Conservation (phyloP, 352 stramenopile genomes). For the Pythium monospermum region DNA sequence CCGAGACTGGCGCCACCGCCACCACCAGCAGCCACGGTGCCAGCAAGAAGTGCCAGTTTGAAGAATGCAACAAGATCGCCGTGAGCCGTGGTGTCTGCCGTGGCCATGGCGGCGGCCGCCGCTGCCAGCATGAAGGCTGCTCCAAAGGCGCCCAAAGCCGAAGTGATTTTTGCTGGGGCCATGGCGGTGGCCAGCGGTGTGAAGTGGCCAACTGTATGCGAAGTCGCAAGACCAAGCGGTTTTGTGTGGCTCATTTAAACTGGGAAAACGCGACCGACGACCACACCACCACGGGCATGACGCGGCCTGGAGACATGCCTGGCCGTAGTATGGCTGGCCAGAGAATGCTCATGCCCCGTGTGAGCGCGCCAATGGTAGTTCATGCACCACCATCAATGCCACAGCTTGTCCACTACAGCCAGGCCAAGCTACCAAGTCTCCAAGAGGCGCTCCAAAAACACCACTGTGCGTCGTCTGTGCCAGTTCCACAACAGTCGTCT, state of each 20-base stretch:
- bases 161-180: constrained; percentile 57
- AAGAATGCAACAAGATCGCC: constrained; percentile 50
- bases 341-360: neutral
- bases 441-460: constrained; percentile 4
- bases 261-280: too few relatives aligned
- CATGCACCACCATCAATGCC: too few relatives aligned
- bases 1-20: neutral
- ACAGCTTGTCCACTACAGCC: neutral
- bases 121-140: constrained; percentile 45
- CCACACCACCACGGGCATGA: too few relatives aligned
- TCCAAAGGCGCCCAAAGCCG: constrained; percentile 50
- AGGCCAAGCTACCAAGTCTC: neutral
- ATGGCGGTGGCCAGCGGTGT: constrained; percentile 61
- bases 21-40: constrained; percentile 16
- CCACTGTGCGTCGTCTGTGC: neutral
- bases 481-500: too few relatives aligned
- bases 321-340: too few relatives aligned
- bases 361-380: neutral
- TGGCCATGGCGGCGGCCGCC: constrained; percentile 50
- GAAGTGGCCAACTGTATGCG: constrained; percentile 53
- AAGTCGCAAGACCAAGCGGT: constrained; percentile 56
- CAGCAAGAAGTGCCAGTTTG: constrained; percentile 57
- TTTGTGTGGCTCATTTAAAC: constrained; percentile 52
- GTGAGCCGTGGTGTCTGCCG: constrained; percentile 56
- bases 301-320: too few relatives aligned